These are phyloP conservation scores for Melocanna baccifera DNA, from an alignment of 176 grass and related monocot species.

Conservation along the genomic window DNA sequence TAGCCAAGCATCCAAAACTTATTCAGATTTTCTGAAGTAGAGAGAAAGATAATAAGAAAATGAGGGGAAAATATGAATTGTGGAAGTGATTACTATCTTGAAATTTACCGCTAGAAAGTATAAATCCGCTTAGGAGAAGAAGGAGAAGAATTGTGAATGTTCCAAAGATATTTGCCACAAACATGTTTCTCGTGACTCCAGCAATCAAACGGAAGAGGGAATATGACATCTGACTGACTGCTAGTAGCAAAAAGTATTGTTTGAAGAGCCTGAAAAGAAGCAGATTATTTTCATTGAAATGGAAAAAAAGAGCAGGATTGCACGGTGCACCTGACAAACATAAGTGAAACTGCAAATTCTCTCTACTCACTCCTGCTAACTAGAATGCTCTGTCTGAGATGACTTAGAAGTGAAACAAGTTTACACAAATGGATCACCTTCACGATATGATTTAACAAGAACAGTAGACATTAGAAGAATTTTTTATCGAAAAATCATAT, in stretches of 20 bases:
- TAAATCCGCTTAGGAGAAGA: slow-evolving; percentile 51
- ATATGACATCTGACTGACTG: slow-evolving; percentile 63
- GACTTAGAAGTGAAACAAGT: too few relatives aligned
- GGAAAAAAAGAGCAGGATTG: neutral
- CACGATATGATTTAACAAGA: neutral
- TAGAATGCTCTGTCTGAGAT: too few relatives aligned
- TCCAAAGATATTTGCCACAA: slow-evolving; percentile 66
- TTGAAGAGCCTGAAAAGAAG: slow-evolving; percentile 64
- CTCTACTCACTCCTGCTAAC: neutral
- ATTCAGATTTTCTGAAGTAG: slow-evolving; percentile 56
- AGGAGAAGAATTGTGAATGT: slow-evolving; percentile 59
- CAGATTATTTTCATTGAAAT: neutral
- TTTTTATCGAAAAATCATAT: neutral
- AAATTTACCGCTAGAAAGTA: slow-evolving; percentile 55
- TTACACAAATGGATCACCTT: too few relatives aligned
- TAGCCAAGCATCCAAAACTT: slow-evolving; percentile 90
- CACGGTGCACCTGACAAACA: neutral
- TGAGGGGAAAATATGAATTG: neutral
- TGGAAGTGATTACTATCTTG: neutral
- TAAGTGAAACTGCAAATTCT: neutral
- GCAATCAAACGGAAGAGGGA: slow-evolving; percentile 66
- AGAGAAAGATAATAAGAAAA: slow-evolving; percentile 9
- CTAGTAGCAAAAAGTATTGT: slow-evolving; percentile 70
- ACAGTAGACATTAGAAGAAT: neutral
- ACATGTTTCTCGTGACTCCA: slow-evolving; percentile 56